Conservation (phyloP, 1,284 basidiomycete species). For the Pseudozyma thailandica region DNA sequence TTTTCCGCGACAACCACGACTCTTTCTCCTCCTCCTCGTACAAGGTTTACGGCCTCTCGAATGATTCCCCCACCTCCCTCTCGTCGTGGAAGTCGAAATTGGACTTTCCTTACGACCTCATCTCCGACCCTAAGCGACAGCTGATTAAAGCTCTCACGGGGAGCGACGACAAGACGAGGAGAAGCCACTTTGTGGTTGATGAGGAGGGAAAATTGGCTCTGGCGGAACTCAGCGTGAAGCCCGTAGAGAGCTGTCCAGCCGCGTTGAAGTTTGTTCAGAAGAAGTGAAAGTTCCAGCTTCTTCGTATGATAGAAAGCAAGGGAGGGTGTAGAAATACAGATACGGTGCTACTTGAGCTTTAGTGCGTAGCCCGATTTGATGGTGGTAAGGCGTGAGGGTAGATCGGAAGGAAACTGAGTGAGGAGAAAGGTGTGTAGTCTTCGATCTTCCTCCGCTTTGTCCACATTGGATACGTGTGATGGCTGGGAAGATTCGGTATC, state of each 20-base stretch:
- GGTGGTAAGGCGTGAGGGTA: constrained; percentile 7
- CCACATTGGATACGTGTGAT: not conserved
- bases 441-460: constrained; percentile 1
- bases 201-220: constrained; percentile 48
- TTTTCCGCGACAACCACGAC: constrained; percentile 78
- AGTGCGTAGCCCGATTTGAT: constrained; percentile 10
- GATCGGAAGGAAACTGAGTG: constrained; percentile 1
- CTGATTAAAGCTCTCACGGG: constrained; percentile 86
- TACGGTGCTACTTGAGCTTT: constrained; percentile 8
- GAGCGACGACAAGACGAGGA: constrained; percentile 75
- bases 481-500: constrained; percentile 22
- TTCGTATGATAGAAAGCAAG: not conserved
- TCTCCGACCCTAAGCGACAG: constrained; percentile 84
- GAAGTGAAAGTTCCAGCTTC: constrained; percentile 1
- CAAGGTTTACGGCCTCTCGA: constrained; percentile 85
- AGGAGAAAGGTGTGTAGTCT: constrained; percentile 15
- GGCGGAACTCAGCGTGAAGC: constrained; percentile 52
- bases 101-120: constrained; percentile 81
- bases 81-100: constrained; percentile 72
- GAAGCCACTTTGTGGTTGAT: constrained; percentile 63
- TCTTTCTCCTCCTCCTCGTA: constrained; percentile 79
- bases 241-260: constrained; percentile 41
- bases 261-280: constrained; percentile 25
- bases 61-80: constrained; percentile 81
- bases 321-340: not conserved